Base-by-base conservation (phyloP, 805 yeast genomes). In the Sungouiella thailandica region DNA sequence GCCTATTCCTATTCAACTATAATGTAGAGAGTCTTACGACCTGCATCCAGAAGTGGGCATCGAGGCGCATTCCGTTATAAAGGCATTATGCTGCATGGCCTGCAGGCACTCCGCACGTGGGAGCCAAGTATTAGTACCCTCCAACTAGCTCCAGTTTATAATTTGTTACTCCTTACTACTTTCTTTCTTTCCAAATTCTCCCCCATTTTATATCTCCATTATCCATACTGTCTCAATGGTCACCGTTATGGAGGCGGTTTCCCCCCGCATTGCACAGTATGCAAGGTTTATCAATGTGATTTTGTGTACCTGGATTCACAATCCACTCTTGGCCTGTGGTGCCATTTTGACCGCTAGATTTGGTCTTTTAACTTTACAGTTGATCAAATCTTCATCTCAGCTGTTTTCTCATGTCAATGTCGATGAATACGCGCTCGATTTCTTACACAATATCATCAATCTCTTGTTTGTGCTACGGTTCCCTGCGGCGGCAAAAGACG, bases 391-490 rank as follows among this genome's bases (percentile, higher is more conserved):
- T n/a, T n/a, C n/a, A n/a, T n/a, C n/a, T n/a, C n/a, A n/a, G n/a
- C 39, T 27, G 24, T 31, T 28, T n/a, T 43, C 37, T 4, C 35
- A 33, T 25, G 39, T 39, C 3, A 34, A 37, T 11, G 24, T 32
- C 8, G 39, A 34, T 10, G 46, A 42, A 20, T 42, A 42, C 32
- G 22, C 14, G 3, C 34, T 33, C 23, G 64, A 60, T 31, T 19
- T 57, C 11, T 17, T 51, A 5, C 57, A 59, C 23, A 47, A 57
- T 20, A 18, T 44, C 12, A 43, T 62, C 27, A 58, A 60, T 39
- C 14, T 60, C 15, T 11, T 53, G n/a, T 60, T 62, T 29, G 40
- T 62, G 5, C 2, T 50, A 2, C 32, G 68, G 32, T 62, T 58
- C 37, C 43, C 47, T 15, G 32, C 41, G 7, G 29, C 32, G 8